These are phyloP conservation scores for Aciculosporium take DNA, from an alignment of 2,329 filamentous ascomycete genomes.

Conservation along the genomic window DNA sequence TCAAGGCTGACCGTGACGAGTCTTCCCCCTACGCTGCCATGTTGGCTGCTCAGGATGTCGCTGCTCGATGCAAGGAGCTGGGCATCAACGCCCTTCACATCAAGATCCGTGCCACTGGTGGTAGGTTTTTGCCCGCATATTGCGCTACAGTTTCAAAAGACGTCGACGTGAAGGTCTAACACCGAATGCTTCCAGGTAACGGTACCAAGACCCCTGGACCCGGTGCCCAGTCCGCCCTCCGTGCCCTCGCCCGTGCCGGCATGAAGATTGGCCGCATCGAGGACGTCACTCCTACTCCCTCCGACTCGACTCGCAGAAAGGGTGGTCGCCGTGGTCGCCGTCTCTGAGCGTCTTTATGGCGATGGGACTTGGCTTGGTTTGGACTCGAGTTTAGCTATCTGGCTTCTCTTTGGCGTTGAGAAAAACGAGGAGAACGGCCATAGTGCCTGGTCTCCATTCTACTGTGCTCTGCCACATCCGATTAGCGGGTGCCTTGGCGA, in stretches of 20 bases:
- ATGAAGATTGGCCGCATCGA: conserved; percentile 99
- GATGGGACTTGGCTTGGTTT: conserved; percentile 15
- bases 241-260: conserved; percentile 93
- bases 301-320: conserved; percentile 99
- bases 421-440: conserved; percentile 61
- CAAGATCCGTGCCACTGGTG: conserved; percentile 99
- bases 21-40: conserved; percentile 99
- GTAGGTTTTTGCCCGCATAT: conserved; percentile 34
- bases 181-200: conserved; percentile 48
- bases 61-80: conserved; percentile 63
- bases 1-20: conserved; percentile 99
- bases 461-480: conserved; percentile 30
- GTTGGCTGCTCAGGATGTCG: conserved; percentile 99
- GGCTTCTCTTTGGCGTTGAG: conserved; percentile 49
- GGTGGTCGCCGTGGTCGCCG: conserved; percentile 99
- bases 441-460: conserved; percentile 49
- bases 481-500: conserved; percentile 12
- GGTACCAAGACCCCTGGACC: conserved; percentile 99
- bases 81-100: conserved; percentile 91
- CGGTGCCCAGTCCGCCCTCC: conserved; percentile 97
- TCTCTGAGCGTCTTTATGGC: conserved; percentile 51
- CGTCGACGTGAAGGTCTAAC: neutral
- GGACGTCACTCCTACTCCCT: conserved; percentile 98
- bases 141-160: neutral
- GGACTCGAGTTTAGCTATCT: conserved; percentile 29